A percentile compares a stretch with the other conserved stretches of the same genome.
Conservation (phyloP, 345 rosid species). For the Stellera chamaejasme region DNA sequence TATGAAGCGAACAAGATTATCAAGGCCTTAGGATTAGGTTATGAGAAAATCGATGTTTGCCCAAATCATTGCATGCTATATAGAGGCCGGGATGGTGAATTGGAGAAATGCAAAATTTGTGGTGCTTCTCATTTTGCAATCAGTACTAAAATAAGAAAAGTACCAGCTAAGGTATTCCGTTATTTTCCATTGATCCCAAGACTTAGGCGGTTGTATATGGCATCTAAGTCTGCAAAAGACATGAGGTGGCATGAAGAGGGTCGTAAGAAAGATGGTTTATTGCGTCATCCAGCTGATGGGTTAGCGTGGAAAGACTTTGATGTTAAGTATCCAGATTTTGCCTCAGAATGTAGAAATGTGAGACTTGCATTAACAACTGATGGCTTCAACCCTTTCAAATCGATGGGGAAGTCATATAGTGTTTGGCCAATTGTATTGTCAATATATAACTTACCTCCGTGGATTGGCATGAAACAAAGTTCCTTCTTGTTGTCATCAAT, state of each 20-base stretch:
- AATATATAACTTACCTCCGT: neutral
- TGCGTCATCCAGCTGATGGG: slow-evolving; percentile 6
- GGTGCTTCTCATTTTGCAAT: too few species aligned
- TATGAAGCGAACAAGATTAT: too few species aligned
- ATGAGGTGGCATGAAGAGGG: slow-evolving; percentile 16
- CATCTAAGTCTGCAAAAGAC: neutral
- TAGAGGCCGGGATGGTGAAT: too few species aligned
- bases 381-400: slow-evolving; percentile 8
- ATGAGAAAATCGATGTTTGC: too few species aligned
- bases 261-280: neutral
- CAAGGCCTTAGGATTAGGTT: too few species aligned
- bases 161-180: too few species aligned
- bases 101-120: too few species aligned
- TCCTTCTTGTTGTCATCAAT: too few species aligned
- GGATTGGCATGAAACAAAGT: neutral
- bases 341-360: slow-evolving; percentile 1
- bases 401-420: neutral
- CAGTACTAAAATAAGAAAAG: too few species aligned
- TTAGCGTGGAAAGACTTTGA: slow-evolving; percentile 8
- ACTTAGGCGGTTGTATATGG: slow-evolving; percentile 4
- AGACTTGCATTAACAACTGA: neutral
- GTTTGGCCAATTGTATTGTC: slow-evolving; percentile 6
- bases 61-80: too few species aligned
- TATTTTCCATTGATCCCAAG: slow-evolving; percentile 10
- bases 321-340: neutral